Conservation (phyloP, 805 yeast species). For the Wickerhamomyces ciferrii region DNA sequence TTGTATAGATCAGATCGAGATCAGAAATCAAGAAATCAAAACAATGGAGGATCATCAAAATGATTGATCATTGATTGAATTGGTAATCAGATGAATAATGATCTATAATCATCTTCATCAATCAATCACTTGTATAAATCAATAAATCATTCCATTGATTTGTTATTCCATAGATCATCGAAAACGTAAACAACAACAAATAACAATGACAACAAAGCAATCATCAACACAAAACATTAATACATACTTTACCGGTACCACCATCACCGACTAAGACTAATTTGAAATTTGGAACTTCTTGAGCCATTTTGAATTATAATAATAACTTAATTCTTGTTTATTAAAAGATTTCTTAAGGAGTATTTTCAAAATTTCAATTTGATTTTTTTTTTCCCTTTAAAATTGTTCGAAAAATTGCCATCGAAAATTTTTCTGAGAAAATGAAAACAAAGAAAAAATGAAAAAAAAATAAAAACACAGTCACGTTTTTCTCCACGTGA, state of each 20-base stretch:
- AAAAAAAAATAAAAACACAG: not conserved
- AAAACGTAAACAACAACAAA: not conserved
- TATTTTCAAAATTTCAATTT: not conserved
- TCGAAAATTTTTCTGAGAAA: constrained; percentile 5
- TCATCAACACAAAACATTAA: no score
- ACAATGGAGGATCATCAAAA: no score
- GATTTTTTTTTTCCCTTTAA: not conserved
- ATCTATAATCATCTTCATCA: no score
- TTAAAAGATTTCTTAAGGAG: not conserved
- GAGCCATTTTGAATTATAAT: constrained; percentile 41
- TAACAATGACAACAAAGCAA: not conserved
- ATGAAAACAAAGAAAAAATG: not conserved
- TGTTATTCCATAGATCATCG: no score
- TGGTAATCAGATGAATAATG: no score
- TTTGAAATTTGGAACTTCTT: constrained; percentile 92
- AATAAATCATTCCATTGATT: no score
- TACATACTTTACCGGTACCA: constrained; percentile 94
- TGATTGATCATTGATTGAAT: no score
- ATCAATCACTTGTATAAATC: no score
- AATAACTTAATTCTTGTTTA: constrained; percentile 1
- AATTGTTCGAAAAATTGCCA: constrained; percentile 2
- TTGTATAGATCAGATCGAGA: no score
- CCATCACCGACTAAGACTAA: constrained; percentile 99
- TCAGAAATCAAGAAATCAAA: no score
- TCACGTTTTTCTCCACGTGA: not conserved